Evolutionary conservation across 2,329 filamentous ascomycete species (phyloP).

Genomic region (Atkinsonella hypoxylon): DNA sequence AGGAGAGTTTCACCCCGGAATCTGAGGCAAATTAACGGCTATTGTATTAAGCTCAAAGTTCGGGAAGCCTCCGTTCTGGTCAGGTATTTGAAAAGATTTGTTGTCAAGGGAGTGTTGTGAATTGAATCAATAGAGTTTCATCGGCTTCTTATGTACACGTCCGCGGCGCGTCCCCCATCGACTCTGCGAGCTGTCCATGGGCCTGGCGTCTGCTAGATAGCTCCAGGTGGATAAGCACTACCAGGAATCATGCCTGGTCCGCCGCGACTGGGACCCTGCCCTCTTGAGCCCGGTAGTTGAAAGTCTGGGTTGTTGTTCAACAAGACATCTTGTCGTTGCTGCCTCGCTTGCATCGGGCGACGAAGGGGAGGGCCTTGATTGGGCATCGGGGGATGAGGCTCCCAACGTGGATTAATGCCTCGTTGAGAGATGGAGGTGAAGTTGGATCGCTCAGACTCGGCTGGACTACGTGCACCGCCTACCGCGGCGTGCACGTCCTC

Average conservation of each 20-base stretch:
- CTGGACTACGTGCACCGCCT: conserved; percentile 53
- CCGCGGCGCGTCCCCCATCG: background rate
- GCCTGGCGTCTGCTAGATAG: conserved; percentile 1
- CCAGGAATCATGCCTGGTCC: conserved; percentile 37
- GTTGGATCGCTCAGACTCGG: conserved; percentile 66
- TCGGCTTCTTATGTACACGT: background rate
- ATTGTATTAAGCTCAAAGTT: conserved; percentile 1
- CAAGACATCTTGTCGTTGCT: conserved; percentile 59
- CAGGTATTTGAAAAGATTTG: background rate
- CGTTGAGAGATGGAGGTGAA: conserved; percentile 89
- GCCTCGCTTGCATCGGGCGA: conserved; percentile 40
- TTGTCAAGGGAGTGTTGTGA: background rate
- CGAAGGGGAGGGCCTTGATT: conserved; percentile 30
- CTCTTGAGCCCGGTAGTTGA: conserved; percentile 44
- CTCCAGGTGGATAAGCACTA: conserved; percentile 36
- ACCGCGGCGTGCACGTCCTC: conserved; percentile 48
- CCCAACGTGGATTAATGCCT: conserved; percentile 80
- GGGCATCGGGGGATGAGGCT: conserved; percentile 37
- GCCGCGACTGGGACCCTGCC: conserved; percentile 14
- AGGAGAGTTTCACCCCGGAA: background rate
- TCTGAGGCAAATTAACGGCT: background rate
- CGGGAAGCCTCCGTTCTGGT: background rate
- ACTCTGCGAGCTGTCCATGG: background rate
- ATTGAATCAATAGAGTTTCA: background rate
- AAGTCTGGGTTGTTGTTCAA: conserved; percentile 89